Base-by-base conservation (phyloP, 306 rosid genomes). In the Citrullus mucosospermus region DNA sequence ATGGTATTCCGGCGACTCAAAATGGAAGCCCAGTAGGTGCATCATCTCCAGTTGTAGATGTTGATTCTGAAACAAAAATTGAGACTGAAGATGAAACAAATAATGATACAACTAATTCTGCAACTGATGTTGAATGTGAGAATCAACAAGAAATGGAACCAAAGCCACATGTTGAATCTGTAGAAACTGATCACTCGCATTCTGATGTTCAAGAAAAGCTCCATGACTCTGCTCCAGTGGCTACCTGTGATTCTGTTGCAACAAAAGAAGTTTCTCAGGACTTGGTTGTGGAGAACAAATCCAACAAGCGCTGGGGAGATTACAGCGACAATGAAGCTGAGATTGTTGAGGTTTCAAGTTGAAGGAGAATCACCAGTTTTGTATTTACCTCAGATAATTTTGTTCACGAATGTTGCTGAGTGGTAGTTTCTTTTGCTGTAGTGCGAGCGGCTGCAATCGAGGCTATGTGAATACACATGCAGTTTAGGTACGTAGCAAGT, bases 231-330 rank as follows among this genome's bases (percentile, higher is more conserved):
- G 82, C 63, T 75, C 81, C 81, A 12, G 62, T 60, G n/a, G 75
- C 81, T 78, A 72, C 81, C 61, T 83, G 57, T 71, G 84, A 77
- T 59, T 57, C 61, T 78, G 79, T 36, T 46, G 85, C 67, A 56
- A 85, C 78, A 55, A 80, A 77, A 74, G 91, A 80, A 69, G 48
- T 81, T 63, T 73, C 82, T 79, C 81, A 74, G 38, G 82, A 80
- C 51, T 28, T 38, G n/a, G 85, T 63, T 5, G 80, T 79, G 36
- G 91, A 86, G 83, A 83, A 85, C 79, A 87, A 84, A 50, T 66
- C 85, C 83, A 72, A 75, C 83, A 95, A 88, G 82, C 87, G 97
- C 77, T 95, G 99, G 97, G 99, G 97, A 87, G 97, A 92, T 84
- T 92, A 88, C 86, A 95, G 97, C 70, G 97, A 95, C 77, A 85